phyloP scores from a whole-genome alignment of 108 stramenopile genomes.

The Pseudonitzschia delicatissima region DNA sequence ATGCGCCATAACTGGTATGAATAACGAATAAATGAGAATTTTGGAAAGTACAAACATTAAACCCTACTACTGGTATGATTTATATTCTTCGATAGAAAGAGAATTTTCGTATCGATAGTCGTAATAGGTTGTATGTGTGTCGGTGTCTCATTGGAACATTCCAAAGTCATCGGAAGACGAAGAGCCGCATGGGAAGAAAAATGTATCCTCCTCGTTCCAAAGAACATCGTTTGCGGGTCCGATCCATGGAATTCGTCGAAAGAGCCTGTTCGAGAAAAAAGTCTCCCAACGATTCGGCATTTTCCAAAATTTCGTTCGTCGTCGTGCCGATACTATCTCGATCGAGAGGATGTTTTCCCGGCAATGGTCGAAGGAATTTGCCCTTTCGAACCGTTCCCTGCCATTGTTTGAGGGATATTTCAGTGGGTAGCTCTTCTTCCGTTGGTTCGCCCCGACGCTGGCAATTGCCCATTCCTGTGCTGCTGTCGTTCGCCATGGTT shows the following conservation, averaged over 20 bases:
- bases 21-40: background rate
- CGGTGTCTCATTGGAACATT: background rate
- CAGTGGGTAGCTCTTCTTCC: background rate
- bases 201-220: background rate
- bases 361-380: constrained; percentile 22
- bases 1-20: constrained; percentile 12
- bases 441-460: background rate
- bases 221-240: background rate
- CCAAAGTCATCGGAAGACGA: constrained; percentile 3
- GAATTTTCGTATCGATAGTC: no score
- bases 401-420: background rate
- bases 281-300: constrained; percentile 19
- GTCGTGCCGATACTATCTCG: background rate
- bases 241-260: constrained; percentile 10
- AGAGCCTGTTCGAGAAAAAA: constrained; percentile 17
- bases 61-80: no score
- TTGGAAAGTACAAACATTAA: no score
- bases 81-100: no score
- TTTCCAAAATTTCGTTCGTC: constrained; percentile 23
- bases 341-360: constrained; percentile 23
- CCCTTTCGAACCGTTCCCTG: constrained; percentile 19
- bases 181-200: background rate
- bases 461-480: no score
- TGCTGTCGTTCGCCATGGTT: background rate
- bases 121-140: no score